phyloP scores from a whole-genome alignment of 2,329 filamentous ascomycete genomes.

The Alternaria tenuissima region DNA sequence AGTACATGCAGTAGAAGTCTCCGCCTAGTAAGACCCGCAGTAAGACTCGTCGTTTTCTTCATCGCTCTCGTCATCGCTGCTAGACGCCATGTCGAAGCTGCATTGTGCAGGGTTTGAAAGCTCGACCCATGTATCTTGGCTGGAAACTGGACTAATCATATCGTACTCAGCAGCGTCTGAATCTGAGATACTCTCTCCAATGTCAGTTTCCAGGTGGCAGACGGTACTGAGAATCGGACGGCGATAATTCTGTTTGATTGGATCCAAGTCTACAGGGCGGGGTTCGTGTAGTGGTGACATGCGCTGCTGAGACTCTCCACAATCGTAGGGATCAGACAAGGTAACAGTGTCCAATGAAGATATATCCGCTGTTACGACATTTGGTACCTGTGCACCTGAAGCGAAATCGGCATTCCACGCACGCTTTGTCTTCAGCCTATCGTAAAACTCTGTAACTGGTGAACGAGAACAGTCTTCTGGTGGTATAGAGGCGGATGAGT shows the following conservation, averaged over 20 bases:
- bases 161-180: neutral
- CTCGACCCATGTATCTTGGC: neutral
- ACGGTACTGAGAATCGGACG: neutral
- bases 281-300: neutral
- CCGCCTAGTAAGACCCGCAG: neutral
- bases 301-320: neutral
- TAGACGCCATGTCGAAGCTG: neutral
- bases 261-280: neutral
- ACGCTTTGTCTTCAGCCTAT: neutral
- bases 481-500: neutral
- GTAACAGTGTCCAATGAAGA: neutral
- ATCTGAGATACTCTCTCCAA: neutral
- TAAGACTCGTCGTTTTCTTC: neutral
- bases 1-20: neutral
- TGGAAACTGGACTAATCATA: neutral
- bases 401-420: neutral
- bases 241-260: neutral
- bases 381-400: neutral
- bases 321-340: neutral
- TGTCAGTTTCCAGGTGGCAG: neutral
- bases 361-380: neutral
- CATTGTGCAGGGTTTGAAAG: neutral
- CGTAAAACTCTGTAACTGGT: neutral
- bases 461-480: neutral
- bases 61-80: neutral